Evolutionary conservation across 2,329 filamentous ascomycete species (phyloP).

Genomic region (Dryadomyces quercus-mongolicae): DNA sequence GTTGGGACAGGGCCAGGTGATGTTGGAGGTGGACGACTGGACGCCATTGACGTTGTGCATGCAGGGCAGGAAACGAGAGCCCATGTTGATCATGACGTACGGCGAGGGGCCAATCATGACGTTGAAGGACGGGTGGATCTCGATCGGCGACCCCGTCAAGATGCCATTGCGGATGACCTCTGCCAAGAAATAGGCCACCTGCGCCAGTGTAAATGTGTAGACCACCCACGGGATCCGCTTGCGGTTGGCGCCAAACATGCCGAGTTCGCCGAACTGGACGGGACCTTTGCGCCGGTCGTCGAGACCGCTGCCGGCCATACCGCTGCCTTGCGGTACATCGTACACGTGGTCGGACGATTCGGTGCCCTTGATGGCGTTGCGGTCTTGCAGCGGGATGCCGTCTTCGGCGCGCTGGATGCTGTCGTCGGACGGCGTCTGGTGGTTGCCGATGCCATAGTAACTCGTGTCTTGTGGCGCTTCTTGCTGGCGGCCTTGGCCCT

Average conservation of each 20-base stretch:
- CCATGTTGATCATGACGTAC: conserved; percentile 92
- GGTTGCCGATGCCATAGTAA: conserved; percentile 44
- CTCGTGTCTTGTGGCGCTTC: conserved; percentile 29
- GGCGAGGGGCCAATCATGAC: conserved; percentile 93
- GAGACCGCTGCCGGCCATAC: conserved; percentile 16
- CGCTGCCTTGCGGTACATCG: conserved; percentile 31
- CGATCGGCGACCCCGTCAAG: conserved; percentile 60
- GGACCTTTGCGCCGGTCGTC: background rate
- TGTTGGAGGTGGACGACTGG: conserved; percentile 34
- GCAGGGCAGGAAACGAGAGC: conserved; percentile 80
- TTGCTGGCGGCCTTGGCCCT: conserved; percentile 9
- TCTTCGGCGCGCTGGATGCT: conserved; percentile 26
- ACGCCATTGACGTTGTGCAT: conserved; percentile 74
- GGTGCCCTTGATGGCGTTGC: conserved; percentile 27
- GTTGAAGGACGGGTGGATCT: conserved; percentile 79
- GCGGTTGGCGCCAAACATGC: conserved; percentile 41
- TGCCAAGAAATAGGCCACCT: conserved; percentile 77
- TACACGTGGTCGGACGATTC: conserved; percentile 48
- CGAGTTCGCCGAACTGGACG: conserved; percentile 44
- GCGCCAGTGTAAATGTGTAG: conserved; percentile 64
- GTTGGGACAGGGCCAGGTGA: conserved; percentile 72
- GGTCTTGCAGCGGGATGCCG: conserved; percentile 45
- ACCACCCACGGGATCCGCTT: conserved; percentile 66
- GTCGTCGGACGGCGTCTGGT: conserved; percentile 24
- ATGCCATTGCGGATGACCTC: conserved; percentile 71